Conservation (phyloP, 2,329 filamentous ascomycete genomes). For the Bipolaris oryzae region DNA sequence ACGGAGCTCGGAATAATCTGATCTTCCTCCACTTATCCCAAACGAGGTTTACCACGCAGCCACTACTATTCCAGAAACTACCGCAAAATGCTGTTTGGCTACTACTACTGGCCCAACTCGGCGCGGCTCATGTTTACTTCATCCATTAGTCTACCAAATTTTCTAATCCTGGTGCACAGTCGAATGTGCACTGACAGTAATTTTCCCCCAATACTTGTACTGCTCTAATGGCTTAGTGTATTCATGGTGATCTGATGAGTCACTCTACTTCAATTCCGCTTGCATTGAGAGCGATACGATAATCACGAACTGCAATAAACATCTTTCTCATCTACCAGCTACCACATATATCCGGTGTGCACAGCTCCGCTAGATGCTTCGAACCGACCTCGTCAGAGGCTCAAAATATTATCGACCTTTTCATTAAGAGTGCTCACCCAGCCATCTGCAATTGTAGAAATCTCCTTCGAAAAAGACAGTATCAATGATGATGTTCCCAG, state of each 20-base stretch:
- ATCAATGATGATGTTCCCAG: not conserved
- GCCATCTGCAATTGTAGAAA: not conserved
- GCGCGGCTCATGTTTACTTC: not conserved
- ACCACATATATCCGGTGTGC: not conserved
- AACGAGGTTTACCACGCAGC: too few species aligned
- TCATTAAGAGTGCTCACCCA: not conserved
- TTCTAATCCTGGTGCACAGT: not conserved
- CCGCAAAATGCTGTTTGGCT: not conserved
- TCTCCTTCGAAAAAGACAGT: not conserved
- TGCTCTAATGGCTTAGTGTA: not conserved
- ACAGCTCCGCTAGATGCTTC: not conserved
- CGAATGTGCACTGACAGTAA: not conserved
- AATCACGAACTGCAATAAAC: not conserved
- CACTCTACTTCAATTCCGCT: not conserved
- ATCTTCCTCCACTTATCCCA: too few species aligned
- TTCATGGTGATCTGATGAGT: not conserved
- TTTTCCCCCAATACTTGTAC: not conserved
- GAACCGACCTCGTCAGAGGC: not conserved
- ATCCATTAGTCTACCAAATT: not conserved
- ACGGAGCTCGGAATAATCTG: too few species aligned
- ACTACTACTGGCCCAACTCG: not conserved
- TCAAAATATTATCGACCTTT: not conserved
- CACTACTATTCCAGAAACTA: not conserved
- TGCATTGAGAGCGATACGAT: not conserved
- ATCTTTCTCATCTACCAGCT: not conserved